These are phyloP conservation scores for Myxozyma monticola DNA, from an alignment of 805 yeast genomes.

Conservation along the genomic window DNA sequence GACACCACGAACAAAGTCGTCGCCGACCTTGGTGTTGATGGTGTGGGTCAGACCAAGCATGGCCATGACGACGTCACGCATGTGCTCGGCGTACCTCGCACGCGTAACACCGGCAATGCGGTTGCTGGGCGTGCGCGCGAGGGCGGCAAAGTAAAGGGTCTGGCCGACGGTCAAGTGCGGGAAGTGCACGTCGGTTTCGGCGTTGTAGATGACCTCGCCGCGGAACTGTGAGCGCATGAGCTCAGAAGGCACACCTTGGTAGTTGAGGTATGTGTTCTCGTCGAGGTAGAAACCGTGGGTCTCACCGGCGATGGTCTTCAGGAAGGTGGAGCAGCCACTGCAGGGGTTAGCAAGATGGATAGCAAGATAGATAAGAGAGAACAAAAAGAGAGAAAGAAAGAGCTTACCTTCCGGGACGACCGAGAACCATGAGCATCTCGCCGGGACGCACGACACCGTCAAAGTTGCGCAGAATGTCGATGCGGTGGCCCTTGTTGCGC, in stretches of 20 bases:
- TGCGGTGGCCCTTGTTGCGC: slow-evolving; percentile 30
- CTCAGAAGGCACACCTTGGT: slow-evolving; percentile 42
- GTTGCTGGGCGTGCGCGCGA: slow-evolving; percentile 56
- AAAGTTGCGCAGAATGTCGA: slow-evolving; percentile 47
- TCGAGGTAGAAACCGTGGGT: slow-evolving; percentile 58
- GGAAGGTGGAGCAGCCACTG: slow-evolving; percentile 63
- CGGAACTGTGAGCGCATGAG: slow-evolving; percentile 52
- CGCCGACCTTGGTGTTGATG: slow-evolving; percentile 46
- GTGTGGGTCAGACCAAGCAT: slow-evolving; percentile 47
- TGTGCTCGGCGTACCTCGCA: slow-evolving; percentile 49
- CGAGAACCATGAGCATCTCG: slow-evolving; percentile 68
- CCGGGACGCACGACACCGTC: slow-evolving; percentile 64
- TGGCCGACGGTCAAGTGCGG: slow-evolving; percentile 64
- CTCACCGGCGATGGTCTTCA: slow-evolving; percentile 56
- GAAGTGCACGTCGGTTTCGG: slow-evolving; percentile 64
- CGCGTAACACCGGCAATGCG: slow-evolving; percentile 54
- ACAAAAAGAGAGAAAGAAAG: slow-evolving; percentile 9
- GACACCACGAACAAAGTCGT: slow-evolving; percentile 56
- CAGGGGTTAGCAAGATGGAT: slow-evolving; percentile 1
- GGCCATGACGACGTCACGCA: slow-evolving; percentile 54
- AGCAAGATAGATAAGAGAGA: background rate
- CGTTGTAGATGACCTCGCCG: slow-evolving; percentile 65
- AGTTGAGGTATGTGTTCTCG: slow-evolving; percentile 47
- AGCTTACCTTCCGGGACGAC: slow-evolving; percentile 62
- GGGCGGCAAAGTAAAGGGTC: slow-evolving; percentile 57